phyloP scores from a whole-genome alignment of 2,329 filamentous ascomycete species.

The Diplodia intermedia region DNA sequence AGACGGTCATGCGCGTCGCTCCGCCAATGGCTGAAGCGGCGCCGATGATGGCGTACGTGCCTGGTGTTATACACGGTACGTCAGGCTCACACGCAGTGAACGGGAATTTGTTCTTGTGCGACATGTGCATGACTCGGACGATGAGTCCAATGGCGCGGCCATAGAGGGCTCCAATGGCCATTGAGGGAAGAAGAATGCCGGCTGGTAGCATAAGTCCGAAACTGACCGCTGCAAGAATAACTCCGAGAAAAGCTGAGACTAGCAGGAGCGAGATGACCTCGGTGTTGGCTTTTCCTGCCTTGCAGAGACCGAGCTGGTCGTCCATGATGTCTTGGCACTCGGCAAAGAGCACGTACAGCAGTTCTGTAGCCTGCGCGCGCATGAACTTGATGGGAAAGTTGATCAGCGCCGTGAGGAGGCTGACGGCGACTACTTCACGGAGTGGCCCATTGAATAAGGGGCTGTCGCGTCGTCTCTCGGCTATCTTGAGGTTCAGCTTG shows the following conservation, averaged over 20 bases:
- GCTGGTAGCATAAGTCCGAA: conserved; percentile 95
- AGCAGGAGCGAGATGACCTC: conserved; percentile 83
- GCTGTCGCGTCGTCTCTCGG: conserved; percentile 64
- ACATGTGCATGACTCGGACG: conserved; percentile 85
- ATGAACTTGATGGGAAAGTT: conserved; percentile 98
- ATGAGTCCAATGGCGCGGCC: conserved; percentile 89
- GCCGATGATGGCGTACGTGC: conserved; percentile 95
- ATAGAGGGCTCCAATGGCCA: conserved; percentile 91
- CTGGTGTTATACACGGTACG: conserved; percentile 85
- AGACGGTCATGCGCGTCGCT: conserved; percentile 94
- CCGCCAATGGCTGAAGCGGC: conserved; percentile 93
- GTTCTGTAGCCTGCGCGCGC: conserved; percentile 87
- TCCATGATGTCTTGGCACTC: conserved; percentile 84
- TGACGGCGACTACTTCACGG: conserved; percentile 78
- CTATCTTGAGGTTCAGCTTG: conserved; percentile 87
- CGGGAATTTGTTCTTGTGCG: conserved; percentile 76
- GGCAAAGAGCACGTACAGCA: conserved; percentile 89
- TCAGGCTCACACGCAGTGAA: conserved; percentile 86
- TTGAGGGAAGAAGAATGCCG: conserved; percentile 92
- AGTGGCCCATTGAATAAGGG: conserved; percentile 74
- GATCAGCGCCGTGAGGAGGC: conserved; percentile 82
- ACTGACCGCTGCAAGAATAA: conserved; percentile 83
- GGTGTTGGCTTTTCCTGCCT: conserved; percentile 80
- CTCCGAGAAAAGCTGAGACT: conserved; percentile 81
- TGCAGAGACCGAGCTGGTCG: conserved; percentile 90